Evolutionary conservation across 495 filamentous ascomycete species (phyloP).

Genomic region (Ramalina intermedia): DNA sequence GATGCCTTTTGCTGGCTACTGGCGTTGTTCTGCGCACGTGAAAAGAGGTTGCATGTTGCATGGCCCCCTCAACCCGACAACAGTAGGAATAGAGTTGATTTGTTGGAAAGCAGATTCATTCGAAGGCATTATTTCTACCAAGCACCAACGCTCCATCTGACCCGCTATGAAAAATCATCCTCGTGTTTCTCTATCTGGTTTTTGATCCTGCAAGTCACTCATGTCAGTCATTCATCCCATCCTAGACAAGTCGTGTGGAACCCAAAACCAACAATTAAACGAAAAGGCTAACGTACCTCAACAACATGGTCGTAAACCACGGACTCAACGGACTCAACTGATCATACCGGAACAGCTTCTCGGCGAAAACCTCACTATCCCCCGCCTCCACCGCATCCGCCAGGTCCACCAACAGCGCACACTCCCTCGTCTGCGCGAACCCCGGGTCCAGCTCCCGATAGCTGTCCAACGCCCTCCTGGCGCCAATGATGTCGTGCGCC

Average conservation of each 20-base stretch:
- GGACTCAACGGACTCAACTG: constrained; percentile 84
- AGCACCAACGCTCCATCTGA: background rate
- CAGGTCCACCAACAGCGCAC: constrained; percentile 63
- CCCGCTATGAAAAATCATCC: constrained; percentile 54
- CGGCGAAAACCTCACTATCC: constrained; percentile 67
- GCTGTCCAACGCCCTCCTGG: constrained; percentile 59
- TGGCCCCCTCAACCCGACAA: no score
- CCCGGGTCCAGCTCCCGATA: constrained; percentile 71
- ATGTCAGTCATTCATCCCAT: background rate
- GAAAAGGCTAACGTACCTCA: constrained; percentile 26
- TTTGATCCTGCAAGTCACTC: constrained; percentile 40
- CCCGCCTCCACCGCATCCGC: constrained; percentile 52
- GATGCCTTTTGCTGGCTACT: no score
- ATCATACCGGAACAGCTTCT: constrained; percentile 76
- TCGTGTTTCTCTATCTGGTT: constrained; percentile 59
- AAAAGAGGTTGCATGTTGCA: no score
- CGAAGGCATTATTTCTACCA: no score
- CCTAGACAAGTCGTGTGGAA: no score
- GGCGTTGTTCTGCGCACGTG: no score
- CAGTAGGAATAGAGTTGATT: no score
- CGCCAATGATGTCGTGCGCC: constrained; percentile 58
- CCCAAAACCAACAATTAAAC: background rate
- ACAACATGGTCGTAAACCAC: constrained; percentile 82
- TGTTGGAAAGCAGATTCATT: no score
- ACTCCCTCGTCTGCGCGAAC: constrained; percentile 62